Conservation (phyloP, 257 asterid species). For the Forsythia viridissima region DNA sequence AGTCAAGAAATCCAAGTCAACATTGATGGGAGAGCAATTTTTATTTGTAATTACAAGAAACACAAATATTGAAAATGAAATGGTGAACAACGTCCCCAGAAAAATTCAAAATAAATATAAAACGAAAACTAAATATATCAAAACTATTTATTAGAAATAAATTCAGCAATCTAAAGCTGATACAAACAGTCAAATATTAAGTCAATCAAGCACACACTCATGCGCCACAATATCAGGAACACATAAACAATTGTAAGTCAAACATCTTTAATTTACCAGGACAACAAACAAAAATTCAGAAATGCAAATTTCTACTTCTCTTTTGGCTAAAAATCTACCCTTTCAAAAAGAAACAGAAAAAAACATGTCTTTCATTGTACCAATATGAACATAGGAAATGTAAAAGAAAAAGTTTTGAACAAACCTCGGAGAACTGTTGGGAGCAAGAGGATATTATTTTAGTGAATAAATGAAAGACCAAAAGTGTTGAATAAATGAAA, state of each 20-base stretch:
- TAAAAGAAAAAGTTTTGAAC: background rate
- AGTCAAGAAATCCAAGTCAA: background rate
- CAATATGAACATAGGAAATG: background rate
- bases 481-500: constrained; percentile 19
- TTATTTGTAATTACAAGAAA: background rate
- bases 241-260: too few species aligned
- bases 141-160: too few species aligned
- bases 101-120: too few species aligned
- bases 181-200: too few species aligned
- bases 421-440: constrained; percentile 22
- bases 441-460: constrained; percentile 2
- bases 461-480: background rate
- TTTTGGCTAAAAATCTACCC: background rate
- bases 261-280: background rate
- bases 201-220: too few species aligned
- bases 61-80: too few species aligned
- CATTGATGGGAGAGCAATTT: background rate
- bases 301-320: background rate
- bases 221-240: too few species aligned
- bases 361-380: background rate
- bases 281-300: background rate
- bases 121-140: too few species aligned
- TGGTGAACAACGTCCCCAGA: background rate
- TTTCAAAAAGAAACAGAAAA: background rate
- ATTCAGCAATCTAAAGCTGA: too few species aligned